Evolutionary conservation across 306 rosid genomes (phyloP).

Genomic region (Begonia peltatifolia): DNA sequence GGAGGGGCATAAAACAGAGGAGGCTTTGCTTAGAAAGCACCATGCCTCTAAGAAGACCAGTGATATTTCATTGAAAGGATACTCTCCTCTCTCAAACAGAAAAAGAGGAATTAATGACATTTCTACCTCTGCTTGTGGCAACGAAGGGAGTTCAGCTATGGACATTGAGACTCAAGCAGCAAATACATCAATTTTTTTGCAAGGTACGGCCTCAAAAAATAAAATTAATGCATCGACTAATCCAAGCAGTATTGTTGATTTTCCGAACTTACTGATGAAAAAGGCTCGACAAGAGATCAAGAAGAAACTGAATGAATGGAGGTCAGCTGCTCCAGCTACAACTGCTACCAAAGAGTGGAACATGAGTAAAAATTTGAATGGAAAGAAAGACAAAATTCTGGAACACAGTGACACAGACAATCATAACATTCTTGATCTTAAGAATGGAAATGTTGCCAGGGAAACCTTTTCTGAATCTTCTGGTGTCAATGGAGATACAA

Average conservation of each 20-base stretch:
- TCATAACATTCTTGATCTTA: constrained; percentile 15
- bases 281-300: constrained; percentile 27
- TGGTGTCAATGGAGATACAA: constrained; percentile 4
- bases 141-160: too few species aligned
- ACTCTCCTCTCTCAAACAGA: too few species aligned
- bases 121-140: too few species aligned
- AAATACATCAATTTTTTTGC: neutral
- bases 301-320: constrained; percentile 27
- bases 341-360: constrained; percentile 10
- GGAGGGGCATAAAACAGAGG: too few species aligned
- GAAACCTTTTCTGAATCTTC: constrained; percentile 3
- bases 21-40: too few species aligned
- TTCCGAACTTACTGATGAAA: constrained; percentile 19
- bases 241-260: constrained; percentile 12
- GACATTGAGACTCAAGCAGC: too few species aligned
- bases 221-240: constrained; percentile 12
- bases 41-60: too few species aligned
- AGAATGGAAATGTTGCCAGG: neutral
- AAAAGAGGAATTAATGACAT: too few species aligned
- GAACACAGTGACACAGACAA: too few species aligned
- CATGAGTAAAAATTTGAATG: constrained; percentile 8
- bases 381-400: too few species aligned
- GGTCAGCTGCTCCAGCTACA: constrained; percentile 10
- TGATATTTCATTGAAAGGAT: too few species aligned
- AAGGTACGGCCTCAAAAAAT: constrained; percentile 15